Evolutionary conservation across 139 green algal species (phyloP), one percentile per base, ranked within the genome.

Genomic region (Mesotaenium endlicherianum): DNA sequence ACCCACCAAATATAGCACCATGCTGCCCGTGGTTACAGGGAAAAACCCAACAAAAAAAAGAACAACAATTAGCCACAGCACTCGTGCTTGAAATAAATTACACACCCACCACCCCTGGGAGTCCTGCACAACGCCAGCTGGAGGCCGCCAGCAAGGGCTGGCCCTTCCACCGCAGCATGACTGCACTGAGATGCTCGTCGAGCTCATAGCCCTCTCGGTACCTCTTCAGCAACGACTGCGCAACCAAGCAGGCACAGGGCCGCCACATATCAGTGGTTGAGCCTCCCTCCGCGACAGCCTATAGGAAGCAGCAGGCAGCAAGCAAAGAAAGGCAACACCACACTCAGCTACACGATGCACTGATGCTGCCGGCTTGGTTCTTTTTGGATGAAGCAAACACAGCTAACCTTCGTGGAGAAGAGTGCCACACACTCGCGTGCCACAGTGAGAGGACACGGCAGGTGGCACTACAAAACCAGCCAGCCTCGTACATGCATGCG

Each of bases 181-280:
- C 3, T n/a, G 49, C 47, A 20, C 47, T 36, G 39, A n/a, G 30
- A 3, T 76, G 26, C 20, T 58, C 16, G 36, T 75, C 49, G 14
- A 82, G 40, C 20, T 36, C 55, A 36, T 82, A 82, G 11, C 75
- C 47, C 36, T 82, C 75, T 6, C 49, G 11, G 58, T 77, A 82
- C 26, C 75, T 42, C 36, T 77, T 77, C n/a, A 82, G 58, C 55
- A 82, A 43, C 55, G 42, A 58, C 49, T 82, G 75, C 43, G 31
- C 30, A 17, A 68, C 14, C 17, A 3, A 34, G 26, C 31, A 67
- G 43, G 17, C 16, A 68, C 4, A 20, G 26, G 57, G 16, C n/a
- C n/a, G 57, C 36, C 14, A 31, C 11, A 31, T 11, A 68, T 3
- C n/a, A 68, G 17, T 3, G 57, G n/a, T 68, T 11, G 31, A 20